Evolutionary conservation across 2,329 filamentous ascomycete species (phyloP), one percentile per base, ranked within the genome.

Genomic region (Cladosporium austrohemisphaericum): DNA sequence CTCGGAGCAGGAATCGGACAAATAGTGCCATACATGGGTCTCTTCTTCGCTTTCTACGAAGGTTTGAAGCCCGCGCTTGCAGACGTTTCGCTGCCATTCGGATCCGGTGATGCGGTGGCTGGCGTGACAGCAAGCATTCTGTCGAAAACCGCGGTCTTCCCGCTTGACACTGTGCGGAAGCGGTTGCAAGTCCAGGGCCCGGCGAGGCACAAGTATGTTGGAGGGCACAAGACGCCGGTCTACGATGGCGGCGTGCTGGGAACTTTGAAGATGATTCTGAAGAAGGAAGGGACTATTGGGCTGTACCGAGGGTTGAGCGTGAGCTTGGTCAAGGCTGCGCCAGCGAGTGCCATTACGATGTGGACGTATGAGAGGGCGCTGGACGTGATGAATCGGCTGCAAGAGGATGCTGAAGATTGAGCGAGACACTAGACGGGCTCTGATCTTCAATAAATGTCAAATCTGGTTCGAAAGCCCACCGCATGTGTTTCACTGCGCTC

Each of bases 1-100:
- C 74, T 95, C 26, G 79, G 79, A 1, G 91, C 92, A 1, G 89
- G 85, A 0, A 74, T 97, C 18, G 85, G 77, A 20, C 91, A 96
- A 72, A 93, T 97, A 41, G 81, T 95, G 8, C 93, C 93, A 2
- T 95, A 92, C 67, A 98, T 98, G 93, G 93, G 93, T 11, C 76
- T 95, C 2, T 97, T 98, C 73, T 98, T 98, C 70, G 80, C 87
- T 26, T 79, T 83, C 32, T 98, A 97, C 71, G 93, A 98, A 68
- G 76, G 78, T 8, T 71, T 95, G 43, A 76, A 76, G 58, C 71
- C 72, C 2, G 43, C 65, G 4, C 56, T 70, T 20, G 67, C 71
- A 7, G 62, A 57, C n/a, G 65, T 68, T 3, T 77, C 87, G 5
- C 65, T 80, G 5, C 79, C 77, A 0, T 60, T 83, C 14, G 88